Base-by-base conservation (phyloP, 2,329 filamentous ascomycete genomes). In the Aspergillus sp. region DNA sequence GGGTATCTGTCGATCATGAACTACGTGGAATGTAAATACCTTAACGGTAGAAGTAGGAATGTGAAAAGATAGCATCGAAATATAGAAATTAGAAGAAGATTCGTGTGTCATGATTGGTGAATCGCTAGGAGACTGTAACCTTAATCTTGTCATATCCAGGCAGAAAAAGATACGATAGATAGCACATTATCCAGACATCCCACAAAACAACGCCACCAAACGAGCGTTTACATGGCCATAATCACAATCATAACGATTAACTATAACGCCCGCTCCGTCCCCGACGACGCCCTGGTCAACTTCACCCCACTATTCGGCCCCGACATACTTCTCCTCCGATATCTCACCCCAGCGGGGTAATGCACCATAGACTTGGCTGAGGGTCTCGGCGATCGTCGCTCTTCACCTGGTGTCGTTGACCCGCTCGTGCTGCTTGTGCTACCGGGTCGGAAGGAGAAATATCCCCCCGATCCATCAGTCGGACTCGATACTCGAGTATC, bases 311-410 rank as follows among this genome's bases (percentile, higher is more conserved):
- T 17, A 52, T 57, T 58, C 12, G 51, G 59, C n/a, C 41, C 15
- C 9, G 48, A 55, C 25, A 60, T 41, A 48, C 58, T 60, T 25
- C 39, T 38, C 1, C 53, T 39, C 13, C 48, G 49, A 32, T 57
- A 52, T 12, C 36, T n/a, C 8, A 49, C 21, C 9, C 58, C 53
- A 6, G 52, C 19, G 4, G 58, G 38, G 23, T 47, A 56, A 28
- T 56, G 52, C n/a, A 23, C n/a, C 45, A 59, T 49, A 17, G 13
- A 59, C 19, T 36, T 38, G 6, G 41, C 57, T 19, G 28, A 21
- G 5, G 49, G 39, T 17, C 53, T 21, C 8, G 53, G 52, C 5
- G 52, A 55, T 38, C 28, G 36, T 21, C 53, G 39, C 23, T 43
- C 52, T 19, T 55, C 53, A 25, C 45, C 39, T 15, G 53, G 53